Evolutionary conservation across 2,329 filamentous ascomycete species (phyloP), one percentile per base, ranked within the genome.

Genomic region (Clarireedia homoeocarpa): DNA sequence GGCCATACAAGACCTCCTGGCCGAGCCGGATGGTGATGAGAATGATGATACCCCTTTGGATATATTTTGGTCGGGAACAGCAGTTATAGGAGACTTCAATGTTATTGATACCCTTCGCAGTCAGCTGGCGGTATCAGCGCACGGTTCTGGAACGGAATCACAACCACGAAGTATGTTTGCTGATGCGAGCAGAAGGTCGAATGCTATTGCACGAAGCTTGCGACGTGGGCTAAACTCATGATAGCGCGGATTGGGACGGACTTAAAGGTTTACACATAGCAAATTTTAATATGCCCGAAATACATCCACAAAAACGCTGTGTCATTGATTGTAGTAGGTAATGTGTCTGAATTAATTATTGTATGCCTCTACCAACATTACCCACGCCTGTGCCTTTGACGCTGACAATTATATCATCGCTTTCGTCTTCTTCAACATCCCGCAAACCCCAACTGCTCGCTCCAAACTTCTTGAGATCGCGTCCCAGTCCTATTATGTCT

Each of bases 321-420:
- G 14, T 3, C 5, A 34, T 48, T 3, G 20, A 27, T 46, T 15
- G 38, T 45, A 9, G 7, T 24, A 17, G 23, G 17, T 17, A 15
- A 26, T 48, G 48, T 51, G 47, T 15, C 20, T 45, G 44, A 45
- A 60, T 66, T 71, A 85, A 60, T 82, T 70, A 55, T 38, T 55
- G 53, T 51, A 96, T 87, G 75, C 97, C 97, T 67, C 91, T 83
- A 53, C 92, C 92, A 49, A 97, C 88, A 70, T 97, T 99, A 30
- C 94, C 94, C 58, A 99, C 89, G 45, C 94, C 94, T 65, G 84
- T 85, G 34, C 94, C 94, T 67, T 97, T 95, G 45, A 99, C 87
- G 63, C 90, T 95, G 64, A 99, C 78, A 59, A 96, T 80, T 51
- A 97, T 80, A 70, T 95, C 88, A 17, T 74, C 72, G 5, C 73